phyloP scores from a whole-genome alignment of 1,284 basidiomycete genomes.

The Trametes polyzona region DNA sequence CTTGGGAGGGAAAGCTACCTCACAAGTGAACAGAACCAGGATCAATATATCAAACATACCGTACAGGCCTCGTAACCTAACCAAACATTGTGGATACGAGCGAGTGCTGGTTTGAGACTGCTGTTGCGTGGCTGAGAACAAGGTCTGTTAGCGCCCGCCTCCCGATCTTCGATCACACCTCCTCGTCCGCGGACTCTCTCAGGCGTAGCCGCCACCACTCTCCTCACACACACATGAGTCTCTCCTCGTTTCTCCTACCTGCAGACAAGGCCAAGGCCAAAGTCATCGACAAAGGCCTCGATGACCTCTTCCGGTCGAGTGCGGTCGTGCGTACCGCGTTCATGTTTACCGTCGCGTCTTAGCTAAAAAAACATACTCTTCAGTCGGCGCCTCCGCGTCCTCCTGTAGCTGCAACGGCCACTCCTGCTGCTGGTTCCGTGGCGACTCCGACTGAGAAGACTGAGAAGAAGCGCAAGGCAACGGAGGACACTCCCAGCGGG shows the following conservation, averaged over 20 bases:
- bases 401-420: background rate
- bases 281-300: constrained; percentile 38
- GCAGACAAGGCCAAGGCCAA: constrained; percentile 28
- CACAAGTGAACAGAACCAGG: too few species aligned
- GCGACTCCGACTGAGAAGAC: background rate
- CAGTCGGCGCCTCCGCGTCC: constrained; percentile 7
- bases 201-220: too few species aligned
- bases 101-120: too few species aligned
- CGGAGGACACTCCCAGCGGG: constrained; percentile 7
- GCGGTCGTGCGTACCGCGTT: constrained; percentile 14
- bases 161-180: too few species aligned
- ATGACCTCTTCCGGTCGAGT: constrained; percentile 38
- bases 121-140: too few species aligned
- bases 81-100: too few species aligned
- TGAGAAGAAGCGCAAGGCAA: constrained; percentile 32
- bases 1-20: too few species aligned
- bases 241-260: constrained; percentile 38
- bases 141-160: too few species aligned
- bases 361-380: background rate
- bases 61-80: too few species aligned
- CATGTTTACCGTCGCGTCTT: background rate
- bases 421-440: background rate
- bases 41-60: too few species aligned
- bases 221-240: too few species aligned
- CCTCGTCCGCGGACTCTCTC: too few species aligned